A percentile compares a stretch with the other conserved stretches of the same genome.
phyloP scores from a whole-genome alignment of 2,329 filamentous ascomycete genomes.

The Fragosphaeria purpurea region DNA sequence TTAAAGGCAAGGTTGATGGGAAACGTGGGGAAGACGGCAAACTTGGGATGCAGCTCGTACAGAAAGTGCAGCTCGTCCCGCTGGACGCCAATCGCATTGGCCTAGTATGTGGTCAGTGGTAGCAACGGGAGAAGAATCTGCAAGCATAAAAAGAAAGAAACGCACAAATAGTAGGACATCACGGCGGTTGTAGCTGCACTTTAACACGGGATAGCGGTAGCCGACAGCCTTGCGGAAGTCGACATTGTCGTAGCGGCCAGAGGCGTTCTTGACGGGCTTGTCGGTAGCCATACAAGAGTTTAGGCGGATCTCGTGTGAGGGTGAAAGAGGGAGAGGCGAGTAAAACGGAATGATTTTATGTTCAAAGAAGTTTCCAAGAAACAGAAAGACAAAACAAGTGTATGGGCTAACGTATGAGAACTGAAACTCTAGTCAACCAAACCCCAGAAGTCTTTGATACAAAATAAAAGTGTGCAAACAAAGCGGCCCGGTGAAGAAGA shows the following conservation, averaged over 20 bases:
- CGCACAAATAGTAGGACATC: conserved; percentile 31
- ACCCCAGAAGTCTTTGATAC: no score
- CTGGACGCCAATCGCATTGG: conserved; percentile 28
- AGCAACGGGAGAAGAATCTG: background rate
- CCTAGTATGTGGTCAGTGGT: conserved; percentile 13
- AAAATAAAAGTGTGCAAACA: no score
- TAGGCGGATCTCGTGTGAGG: no score
- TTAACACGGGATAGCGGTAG: conserved; percentile 26
- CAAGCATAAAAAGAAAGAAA: background rate
- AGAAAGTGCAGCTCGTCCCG: conserved; percentile 32
- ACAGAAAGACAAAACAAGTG: no score
- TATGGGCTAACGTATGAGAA: no score
- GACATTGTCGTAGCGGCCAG: conserved; percentile 30
- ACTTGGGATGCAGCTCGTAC: conserved; percentile 33
- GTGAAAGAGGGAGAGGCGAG: background rate
- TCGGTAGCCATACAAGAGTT: conserved; percentile 10
- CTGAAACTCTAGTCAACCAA: no score
- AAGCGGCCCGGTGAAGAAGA: no score
- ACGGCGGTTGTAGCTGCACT: conserved; percentile 31
- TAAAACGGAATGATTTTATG: no score
- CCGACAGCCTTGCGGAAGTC: conserved; percentile 30
- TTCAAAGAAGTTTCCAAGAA: no score
- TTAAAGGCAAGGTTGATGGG: conserved; percentile 36
- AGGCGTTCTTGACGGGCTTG: conserved; percentile 25
- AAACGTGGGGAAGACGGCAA: conserved; percentile 36